Conservation (phyloP, 2,329 filamentous ascomycete genomes). For the Polychaeton citri region DNA sequence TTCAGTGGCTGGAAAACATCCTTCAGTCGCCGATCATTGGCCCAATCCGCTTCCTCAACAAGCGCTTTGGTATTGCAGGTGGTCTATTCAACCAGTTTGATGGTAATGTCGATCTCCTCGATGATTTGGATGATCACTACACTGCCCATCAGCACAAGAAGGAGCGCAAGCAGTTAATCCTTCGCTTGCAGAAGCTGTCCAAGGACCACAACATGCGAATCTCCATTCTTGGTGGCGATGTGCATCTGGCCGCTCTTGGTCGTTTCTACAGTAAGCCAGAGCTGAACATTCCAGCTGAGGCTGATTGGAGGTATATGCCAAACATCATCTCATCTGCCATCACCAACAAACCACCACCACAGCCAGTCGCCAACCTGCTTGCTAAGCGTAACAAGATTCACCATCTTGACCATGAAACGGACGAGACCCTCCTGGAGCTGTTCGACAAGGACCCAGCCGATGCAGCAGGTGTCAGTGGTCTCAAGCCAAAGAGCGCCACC, state of each 20-base stretch:
- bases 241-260: constrained; percentile 49
- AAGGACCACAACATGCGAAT: constrained; percentile 43
- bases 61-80: constrained; percentile 75
- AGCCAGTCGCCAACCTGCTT: constrained; percentile 50
- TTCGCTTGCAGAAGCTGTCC: constrained; percentile 48
- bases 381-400: constrained; percentile 53
- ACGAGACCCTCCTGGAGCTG: constrained; percentile 50
- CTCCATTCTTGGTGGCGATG: constrained; percentile 51
- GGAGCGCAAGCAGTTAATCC: constrained; percentile 62
- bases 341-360: constrained; percentile 54
- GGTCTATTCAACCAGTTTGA: constrained; percentile 89
- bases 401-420: constrained; percentile 47
- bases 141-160: constrained; percentile 83
- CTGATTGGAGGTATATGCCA: constrained; percentile 50
- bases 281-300: constrained; percentile 41
- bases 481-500: constrained; percentile 47
- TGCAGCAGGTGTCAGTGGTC: constrained; percentile 23
- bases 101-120: constrained; percentile 53
- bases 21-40: constrained; percentile 75
- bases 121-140: constrained; percentile 61
- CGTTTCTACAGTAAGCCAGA: constrained; percentile 52
- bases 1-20: constrained; percentile 95
- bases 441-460: constrained; percentile 46
- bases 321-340: constrained; percentile 53
- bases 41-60: constrained; percentile 78